Percentiles rank a stretch among this genome's conserved stretches.
phyloP scores from a whole-genome alignment of 73 alveolate genomes.

The Symbiodinium pilosum region DNA sequence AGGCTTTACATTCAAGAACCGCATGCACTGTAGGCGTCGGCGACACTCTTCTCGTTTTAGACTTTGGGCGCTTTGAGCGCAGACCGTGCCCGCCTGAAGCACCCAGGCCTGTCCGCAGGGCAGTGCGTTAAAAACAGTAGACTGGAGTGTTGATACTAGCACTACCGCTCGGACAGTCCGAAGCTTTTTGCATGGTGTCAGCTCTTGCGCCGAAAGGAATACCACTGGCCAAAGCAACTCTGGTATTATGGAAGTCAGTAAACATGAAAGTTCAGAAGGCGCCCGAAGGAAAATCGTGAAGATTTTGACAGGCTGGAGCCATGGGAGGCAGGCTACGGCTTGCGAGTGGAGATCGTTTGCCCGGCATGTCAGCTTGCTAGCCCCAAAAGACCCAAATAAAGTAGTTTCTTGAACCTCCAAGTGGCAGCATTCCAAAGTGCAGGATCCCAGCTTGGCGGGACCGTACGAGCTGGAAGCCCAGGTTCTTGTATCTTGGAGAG shows the following conservation, averaged over 20 bases:
- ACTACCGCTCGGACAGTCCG: background rate
- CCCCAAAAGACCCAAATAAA: background rate
- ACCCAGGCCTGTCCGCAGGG: constrained; percentile 19
- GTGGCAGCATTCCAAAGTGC: no score
- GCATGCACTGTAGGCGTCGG: background rate
- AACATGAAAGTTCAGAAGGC: background rate
- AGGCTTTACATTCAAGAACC: background rate
- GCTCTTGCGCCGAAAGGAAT: no score
- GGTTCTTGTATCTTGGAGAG: background rate
- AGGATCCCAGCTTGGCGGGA: constrained; percentile 71
- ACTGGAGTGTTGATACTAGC: background rate
- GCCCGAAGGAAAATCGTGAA: background rate
- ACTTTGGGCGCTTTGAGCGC: constrained; percentile 71
- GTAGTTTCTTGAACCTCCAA: background rate
- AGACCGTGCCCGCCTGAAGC: constrained; percentile 89
- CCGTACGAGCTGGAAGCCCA: constrained; percentile 46
- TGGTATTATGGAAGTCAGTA: no score
- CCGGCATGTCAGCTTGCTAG: constrained; percentile 28
- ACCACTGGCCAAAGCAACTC: no score
- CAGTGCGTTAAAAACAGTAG: background rate
- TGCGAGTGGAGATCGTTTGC: constrained; percentile 42
- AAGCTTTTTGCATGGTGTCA: background rate
- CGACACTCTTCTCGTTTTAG: constrained; percentile 55
- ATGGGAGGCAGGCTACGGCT: constrained; percentile 90
- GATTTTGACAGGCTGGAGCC: constrained; percentile 94